A percentile compares a stretch with the other conserved stretches of the same genome.
These are phyloP conservation scores for Austropuccinia psidii DNA, from an alignment of 1,284 basidiomycete genomes.

Conservation along the genomic window DNA sequence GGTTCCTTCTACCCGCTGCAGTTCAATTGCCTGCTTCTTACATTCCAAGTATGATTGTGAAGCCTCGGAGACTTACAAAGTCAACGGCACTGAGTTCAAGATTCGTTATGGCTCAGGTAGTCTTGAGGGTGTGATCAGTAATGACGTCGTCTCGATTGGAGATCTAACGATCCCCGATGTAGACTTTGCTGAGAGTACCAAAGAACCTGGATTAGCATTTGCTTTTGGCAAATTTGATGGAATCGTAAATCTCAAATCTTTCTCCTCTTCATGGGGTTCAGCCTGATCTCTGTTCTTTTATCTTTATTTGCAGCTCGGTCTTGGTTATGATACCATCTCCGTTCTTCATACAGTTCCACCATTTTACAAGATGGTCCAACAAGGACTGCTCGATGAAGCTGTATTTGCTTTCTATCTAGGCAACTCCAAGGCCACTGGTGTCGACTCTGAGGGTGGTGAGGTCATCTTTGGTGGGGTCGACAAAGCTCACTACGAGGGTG, in stretches of 20 bases:
- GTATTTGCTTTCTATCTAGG: conserved; percentile 96
- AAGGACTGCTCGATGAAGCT: conserved; percentile 71
- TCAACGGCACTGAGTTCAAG: conserved; percentile 81
- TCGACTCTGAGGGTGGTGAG: conserved; percentile 62
- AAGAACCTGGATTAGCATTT: conserved; percentile 94
- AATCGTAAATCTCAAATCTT: neutral
- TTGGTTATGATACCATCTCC: conserved; percentile 91
- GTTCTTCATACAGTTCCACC: conserved; percentile 91
- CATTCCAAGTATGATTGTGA: conserved; percentile 84
- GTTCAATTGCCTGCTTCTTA: conserved; percentile 94
- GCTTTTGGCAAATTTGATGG: conserved; percentile 77
- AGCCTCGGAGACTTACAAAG: conserved; percentile 78
- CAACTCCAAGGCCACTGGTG: conserved; percentile 63
- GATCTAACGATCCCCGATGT: conserved; percentile 69
- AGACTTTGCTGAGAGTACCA: conserved; percentile 93
- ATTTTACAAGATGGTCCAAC: conserved; percentile 87
- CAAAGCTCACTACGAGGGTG: conserved; percentile 65
- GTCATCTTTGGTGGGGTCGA: conserved; percentile 92
- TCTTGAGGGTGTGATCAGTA: conserved; percentile 91
- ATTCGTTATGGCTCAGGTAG: conserved; percentile 96
- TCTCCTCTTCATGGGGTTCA: conserved; percentile 13
- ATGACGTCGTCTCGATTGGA: conserved; percentile 73
- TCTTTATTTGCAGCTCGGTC: conserved; percentile 66
- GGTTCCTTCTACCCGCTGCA: conserved; percentile 82
- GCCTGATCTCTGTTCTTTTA: conserved; percentile 30